Evolutionary conservation across 83 land plant species (phyloP).

Genomic region (Diphasiastrum complanatum): DNA sequence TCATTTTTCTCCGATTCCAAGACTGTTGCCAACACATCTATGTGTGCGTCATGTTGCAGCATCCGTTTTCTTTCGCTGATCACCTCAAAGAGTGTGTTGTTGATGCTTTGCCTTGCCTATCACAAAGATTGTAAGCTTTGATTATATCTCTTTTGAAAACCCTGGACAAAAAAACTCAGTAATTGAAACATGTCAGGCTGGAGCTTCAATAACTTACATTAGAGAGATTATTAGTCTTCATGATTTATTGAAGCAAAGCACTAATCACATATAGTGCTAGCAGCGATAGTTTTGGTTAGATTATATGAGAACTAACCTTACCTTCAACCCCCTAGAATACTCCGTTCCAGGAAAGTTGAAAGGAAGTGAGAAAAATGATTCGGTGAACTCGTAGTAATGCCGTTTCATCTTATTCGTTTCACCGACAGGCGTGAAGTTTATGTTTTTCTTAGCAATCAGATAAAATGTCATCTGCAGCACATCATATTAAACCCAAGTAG

Average conservation of each 20-base stretch:
- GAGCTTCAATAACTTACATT: slow-evolving; percentile 60
- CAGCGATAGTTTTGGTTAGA: no score
- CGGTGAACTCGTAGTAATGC: slow-evolving; percentile 75
- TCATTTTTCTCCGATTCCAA: not conserved
- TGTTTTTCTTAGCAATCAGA: slow-evolving; percentile 65
- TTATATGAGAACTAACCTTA: no score
- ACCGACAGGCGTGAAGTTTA: slow-evolving; percentile 58
- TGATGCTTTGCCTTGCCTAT: slow-evolving; percentile 58
- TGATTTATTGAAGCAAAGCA: no score
- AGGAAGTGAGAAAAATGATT: slow-evolving; percentile 68
- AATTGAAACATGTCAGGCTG: no score
- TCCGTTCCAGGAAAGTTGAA: slow-evolving; percentile 68
- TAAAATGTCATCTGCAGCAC: slow-evolving; percentile 64
- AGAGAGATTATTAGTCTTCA: no score
- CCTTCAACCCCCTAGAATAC: no score
- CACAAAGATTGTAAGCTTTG: no score
- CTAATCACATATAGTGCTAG: no score
- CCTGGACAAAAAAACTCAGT: no score
- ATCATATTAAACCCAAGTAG: no score
- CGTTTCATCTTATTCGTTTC: slow-evolving; percentile 52
- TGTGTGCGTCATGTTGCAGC: not conserved
- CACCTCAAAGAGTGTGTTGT: slow-evolving; percentile 35
- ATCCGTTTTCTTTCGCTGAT: slow-evolving; percentile 32
- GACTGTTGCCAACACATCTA: slow-evolving; percentile 50
- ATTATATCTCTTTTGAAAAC: no score